Evolutionary conservation across 805 yeast species (phyloP), one percentile per base, ranked within the genome.

Genomic region (Yarrowia sp.): DNA sequence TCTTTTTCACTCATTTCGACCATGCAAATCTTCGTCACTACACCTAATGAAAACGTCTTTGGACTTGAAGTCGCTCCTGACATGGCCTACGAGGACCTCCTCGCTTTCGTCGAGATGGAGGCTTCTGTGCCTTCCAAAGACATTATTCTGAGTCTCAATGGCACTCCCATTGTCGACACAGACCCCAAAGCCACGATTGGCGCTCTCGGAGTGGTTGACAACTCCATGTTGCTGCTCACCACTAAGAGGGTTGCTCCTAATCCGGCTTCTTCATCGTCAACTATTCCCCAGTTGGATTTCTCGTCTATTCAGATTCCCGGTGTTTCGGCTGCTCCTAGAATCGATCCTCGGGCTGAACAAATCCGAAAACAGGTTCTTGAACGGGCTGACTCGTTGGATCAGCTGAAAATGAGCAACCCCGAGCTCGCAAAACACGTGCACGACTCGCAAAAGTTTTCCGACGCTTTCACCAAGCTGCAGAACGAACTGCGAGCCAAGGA

Each of bases 381-480:
- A 14, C 52, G 35, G 0, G 12, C 41, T 2, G 65, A 32, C 5
- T 59, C 65, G 36, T 19, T 59, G 65, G 52, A 59, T 11, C 45
- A 42, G 41, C 52, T 59, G 35, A 59, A 59, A 35, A 12, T 22
- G 42, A 43, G 52, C 42, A 79, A 83, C 56, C 91, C 92, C 7
- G 82, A 79, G 15, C 76, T 88, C 10, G 82, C 81, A 1, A 74
- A 77, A 5, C 78, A 80, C 7, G 72, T 89, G 19, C 74, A 85
- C 55, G 83, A 88, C 71, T 83, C 87, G 0, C 79, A 71, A 5
- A 75, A 75, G 59, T 89, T 89, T 74, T 81, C 80, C 50, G 78
- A 81, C 46, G 69, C 71, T 15, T 71, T 78, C 70, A 70, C 75
- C 22, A 48, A 70, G 70, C 72, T 76, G n/a, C 79, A 78, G 66